phyloP scores from a whole-genome alignment of 345 rosid genomes.

The Leavenworthia alabamica region DNA sequence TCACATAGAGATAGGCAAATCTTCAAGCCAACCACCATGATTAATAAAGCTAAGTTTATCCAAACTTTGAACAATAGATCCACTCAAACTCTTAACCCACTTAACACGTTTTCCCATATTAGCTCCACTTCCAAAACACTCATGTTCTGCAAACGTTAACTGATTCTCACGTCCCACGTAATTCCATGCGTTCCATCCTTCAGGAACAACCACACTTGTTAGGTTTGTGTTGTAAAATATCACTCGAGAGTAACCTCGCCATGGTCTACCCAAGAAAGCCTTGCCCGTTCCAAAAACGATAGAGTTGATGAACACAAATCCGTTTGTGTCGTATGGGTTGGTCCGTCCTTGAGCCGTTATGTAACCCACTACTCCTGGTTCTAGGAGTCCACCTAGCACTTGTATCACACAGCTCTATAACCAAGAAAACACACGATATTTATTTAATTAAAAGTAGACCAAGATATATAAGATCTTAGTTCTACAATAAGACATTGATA shows the following conservation, averaged over 20 bases:
- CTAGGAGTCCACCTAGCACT: slow-evolving; percentile 34
- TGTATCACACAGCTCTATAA: slow-evolving; percentile 45
- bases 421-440: background rate
- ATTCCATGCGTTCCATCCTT: slow-evolving; percentile 50
- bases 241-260: slow-evolving; percentile 48
- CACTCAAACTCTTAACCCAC: slow-evolving; percentile 40
- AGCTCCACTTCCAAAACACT: slow-evolving; percentile 40
- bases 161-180: slow-evolving; percentile 26
- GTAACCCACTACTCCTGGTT: slow-evolving; percentile 29
- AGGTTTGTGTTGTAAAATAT: slow-evolving; percentile 31
- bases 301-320: slow-evolving; percentile 44
- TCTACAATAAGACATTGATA: background rate
- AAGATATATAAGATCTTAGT: background rate
- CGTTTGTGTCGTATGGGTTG: slow-evolving; percentile 28
- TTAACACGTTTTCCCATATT: slow-evolving; percentile 31
- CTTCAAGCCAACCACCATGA: slow-evolving; percentile 44
- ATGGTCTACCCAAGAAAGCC: slow-evolving; percentile 49
- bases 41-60: slow-evolving; percentile 40
- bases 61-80: background rate
- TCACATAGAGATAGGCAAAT: slow-evolving; percentile 31
- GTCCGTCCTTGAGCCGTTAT: slow-evolving; percentile 51
- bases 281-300: slow-evolving; percentile 26
- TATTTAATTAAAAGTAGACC: background rate
- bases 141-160: slow-evolving; percentile 32
- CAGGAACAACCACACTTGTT: slow-evolving; percentile 25